These are phyloP conservation scores for Gilbertella persicaria DNA, from an alignment of 371 early-diverging fungal species.

Conservation along the genomic window DNA sequence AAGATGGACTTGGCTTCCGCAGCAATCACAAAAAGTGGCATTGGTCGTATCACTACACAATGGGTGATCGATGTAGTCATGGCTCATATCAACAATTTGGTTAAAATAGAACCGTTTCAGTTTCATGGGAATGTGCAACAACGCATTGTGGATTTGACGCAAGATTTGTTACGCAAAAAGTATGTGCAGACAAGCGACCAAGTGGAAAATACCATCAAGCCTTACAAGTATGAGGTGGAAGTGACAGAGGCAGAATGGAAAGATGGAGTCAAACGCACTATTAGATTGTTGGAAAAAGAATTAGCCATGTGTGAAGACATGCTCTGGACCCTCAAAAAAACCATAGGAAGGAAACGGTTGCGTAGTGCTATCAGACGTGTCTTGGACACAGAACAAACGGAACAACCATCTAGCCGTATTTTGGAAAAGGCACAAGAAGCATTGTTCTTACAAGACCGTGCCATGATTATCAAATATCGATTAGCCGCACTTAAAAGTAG, in stretches of 20 bases:
- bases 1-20: constrained; percentile 82
- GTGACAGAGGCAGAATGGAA: constrained; percentile 90
- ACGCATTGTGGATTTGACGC: constrained; percentile 75
- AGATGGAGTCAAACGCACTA: constrained; percentile 78
- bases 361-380: constrained; percentile 75
- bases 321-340: constrained; percentile 69
- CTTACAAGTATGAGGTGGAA: constrained; percentile 95
- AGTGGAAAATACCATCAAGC: constrained; percentile 98
- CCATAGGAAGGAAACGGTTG: constrained; percentile 76
- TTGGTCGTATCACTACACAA: constrained; percentile 90
- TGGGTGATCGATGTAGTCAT: constrained; percentile 84
- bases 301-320: constrained; percentile 70
- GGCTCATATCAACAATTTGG: constrained; percentile 77
- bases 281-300: constrained; percentile 73
- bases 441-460: constrained; percentile 70
- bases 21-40: constrained; percentile 88
- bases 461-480: constrained; percentile 76
- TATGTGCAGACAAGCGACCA: constrained; percentile 89
- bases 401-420: constrained; percentile 51
- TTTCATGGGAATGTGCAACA: constrained; percentile 81
- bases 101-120: constrained; percentile 78
- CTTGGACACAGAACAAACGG: constrained; percentile 49
- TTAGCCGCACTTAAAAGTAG: constrained; percentile 76
- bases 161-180: constrained; percentile 79
- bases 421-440: constrained; percentile 80